Base-by-base conservation (phyloP, 805 yeast species). In the Peterozyma xylosa region DNA sequence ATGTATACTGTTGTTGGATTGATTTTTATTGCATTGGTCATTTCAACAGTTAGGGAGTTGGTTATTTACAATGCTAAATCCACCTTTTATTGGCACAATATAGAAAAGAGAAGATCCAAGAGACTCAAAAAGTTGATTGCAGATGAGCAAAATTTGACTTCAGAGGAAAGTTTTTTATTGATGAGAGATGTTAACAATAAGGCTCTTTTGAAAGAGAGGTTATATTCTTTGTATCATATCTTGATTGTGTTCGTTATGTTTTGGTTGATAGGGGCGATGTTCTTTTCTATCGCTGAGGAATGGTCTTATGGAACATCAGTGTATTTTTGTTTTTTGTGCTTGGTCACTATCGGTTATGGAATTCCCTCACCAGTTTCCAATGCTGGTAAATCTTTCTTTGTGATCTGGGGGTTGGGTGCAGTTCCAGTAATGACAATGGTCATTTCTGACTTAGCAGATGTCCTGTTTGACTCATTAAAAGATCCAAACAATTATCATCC, bases 391-490 rank as follows among this genome's bases (percentile, higher is more conserved):
- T 74, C 82, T 1, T 77, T 87, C 51, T 88, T 88, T 53, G 78
- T 86, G 7, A 62, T 78, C 9, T 89, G 96, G 96, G 83, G 89
- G 0, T 57, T 89, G 16, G 66, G 79, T 6, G 95, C 96, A 0
- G 82, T 89, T 17, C 96, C 96, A 1, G 67, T 87, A 42, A 87
- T 88, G 95, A 85, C 96, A 2, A 80, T 82, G 14, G 68, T 87
- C 45, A 77, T 87, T 35, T 80, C 90, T 1, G 79, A 77, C 42
- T 65, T 82, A 39, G 86, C 91, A 49, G 95, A 86, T 56, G 66
- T 75, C 14, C 51, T 79, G 7, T 66, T 73, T 56, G 46, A 55
- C 3, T 50, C 57, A 10, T 46, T 62, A 17, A 53, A 59, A 17
- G 48, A 48, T 15, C 43, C 53, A 2, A 35, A 44, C 33, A 45